A percentile compares a stretch with the other conserved stretches of the same genome.
Evolutionary conservation across 2,329 filamentous ascomycete species (phyloP).

Genomic region (Metarhizium guizhouense): DNA sequence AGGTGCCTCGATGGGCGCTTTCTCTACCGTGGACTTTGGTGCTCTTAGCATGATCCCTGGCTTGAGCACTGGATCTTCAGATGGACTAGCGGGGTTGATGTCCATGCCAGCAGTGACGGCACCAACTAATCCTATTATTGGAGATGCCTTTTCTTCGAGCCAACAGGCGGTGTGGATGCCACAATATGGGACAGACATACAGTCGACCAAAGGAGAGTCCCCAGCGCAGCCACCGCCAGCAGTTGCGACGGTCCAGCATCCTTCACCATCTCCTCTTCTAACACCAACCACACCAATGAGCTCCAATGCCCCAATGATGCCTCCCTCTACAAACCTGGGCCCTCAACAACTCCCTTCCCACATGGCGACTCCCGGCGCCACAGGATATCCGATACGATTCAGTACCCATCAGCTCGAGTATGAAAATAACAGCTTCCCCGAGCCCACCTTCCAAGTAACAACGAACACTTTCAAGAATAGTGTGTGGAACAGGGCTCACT

Average conservation of each 20-base stretch:
- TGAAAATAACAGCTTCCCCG: constrained; percentile 34
- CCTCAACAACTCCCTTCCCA: constrained; percentile 2
- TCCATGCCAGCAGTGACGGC: constrained; percentile 23
- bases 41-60: constrained; percentile 39
- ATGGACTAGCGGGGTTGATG: constrained; percentile 18
- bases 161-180: constrained; percentile 29
- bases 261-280: constrained; percentile 23
- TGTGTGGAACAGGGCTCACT: constrained; percentile 59
- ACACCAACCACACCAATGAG: constrained; percentile 13
- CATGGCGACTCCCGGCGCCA: constrained; percentile 3
- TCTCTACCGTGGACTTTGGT: constrained; percentile 32
- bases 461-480: constrained; percentile 57
- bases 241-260: constrained; percentile 20
- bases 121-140: constrained; percentile 15
- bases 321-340: constrained; percentile 4
- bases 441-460: constrained; percentile 37
- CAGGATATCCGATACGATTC: constrained; percentile 35
- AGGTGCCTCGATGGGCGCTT: constrained; percentile 30
- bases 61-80: constrained; percentile 18
- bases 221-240: constrained; percentile 17
- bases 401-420: constrained; percentile 38
- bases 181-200: constrained; percentile 18
- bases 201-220: constrained; percentile 12
- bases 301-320: constrained; percentile 8
- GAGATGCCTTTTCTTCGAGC: constrained; percentile 23